Percentiles rank a stretch among this genome's conserved stretches.
Conservation (phyloP, 169 alveolate species). For the Besnoitia besnoiti region DNA sequence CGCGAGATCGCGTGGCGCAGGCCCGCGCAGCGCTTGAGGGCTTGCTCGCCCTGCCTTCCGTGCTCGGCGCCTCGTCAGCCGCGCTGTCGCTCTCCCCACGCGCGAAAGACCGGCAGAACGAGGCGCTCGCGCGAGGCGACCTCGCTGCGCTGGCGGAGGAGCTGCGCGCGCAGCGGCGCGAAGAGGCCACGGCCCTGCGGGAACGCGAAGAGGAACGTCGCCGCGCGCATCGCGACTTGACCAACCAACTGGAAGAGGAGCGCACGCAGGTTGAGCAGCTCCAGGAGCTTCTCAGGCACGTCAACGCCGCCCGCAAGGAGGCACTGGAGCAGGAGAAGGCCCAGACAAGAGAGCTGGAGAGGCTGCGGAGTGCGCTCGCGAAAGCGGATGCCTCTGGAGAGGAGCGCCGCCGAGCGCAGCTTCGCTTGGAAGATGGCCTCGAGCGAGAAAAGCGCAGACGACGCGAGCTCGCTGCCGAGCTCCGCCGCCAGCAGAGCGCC, state of each 20-base stretch:
- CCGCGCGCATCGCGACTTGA: not conserved
- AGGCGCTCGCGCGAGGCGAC: not conserved
- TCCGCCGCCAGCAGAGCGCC: not conserved
- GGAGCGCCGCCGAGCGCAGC: not conserved
- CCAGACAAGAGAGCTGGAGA: not conserved
- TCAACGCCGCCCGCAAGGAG: not conserved
- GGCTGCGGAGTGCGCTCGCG: not conserved
- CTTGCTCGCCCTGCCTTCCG: not conserved
- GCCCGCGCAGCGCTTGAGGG: not conserved
- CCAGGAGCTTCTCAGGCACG: not conserved
- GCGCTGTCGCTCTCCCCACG: not conserved
- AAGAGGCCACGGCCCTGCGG: not conserved
- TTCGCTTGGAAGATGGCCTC: not conserved
- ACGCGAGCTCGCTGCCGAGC: not conserved
- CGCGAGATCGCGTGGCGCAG: not conserved
- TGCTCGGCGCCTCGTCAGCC: too few relatives aligned
- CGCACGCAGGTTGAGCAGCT: conserved; percentile 13
- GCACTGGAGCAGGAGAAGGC: conserved; percentile 33
- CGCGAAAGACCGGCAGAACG: not conserved
- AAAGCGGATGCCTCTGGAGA: not conserved
- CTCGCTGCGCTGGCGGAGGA: not conserved
- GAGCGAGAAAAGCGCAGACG: not conserved
- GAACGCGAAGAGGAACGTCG: not conserved
- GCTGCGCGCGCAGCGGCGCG: not conserved
- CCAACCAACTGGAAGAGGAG: not conserved